Evolutionary conservation across 192 early-diverging fungal genomes (phyloP).

Genomic region (Allomyces javanicus): DNA sequence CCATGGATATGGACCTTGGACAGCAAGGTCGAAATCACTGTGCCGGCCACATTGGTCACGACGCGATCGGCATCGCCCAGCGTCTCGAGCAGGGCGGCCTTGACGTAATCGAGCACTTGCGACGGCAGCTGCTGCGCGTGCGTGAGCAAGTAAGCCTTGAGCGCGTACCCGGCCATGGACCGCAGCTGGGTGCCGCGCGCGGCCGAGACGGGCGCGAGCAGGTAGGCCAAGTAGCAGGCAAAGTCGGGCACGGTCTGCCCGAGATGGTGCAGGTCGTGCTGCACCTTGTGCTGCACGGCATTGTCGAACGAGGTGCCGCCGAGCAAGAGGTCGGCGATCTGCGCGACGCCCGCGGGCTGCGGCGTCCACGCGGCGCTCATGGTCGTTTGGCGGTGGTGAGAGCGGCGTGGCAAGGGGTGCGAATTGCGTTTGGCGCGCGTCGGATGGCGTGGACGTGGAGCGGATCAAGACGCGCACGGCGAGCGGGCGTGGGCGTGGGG

Average conservation of each 20-base stretch:
- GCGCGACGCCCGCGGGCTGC: constrained; percentile 50
- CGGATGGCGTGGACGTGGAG: too few relatives aligned
- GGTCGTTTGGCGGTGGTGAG: too few relatives aligned
- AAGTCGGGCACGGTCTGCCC: constrained; percentile 58
- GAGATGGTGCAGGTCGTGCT: constrained; percentile 52
- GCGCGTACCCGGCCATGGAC: constrained; percentile 62
- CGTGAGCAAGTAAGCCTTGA: constrained; percentile 55
- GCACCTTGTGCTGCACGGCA: constrained; percentile 25
- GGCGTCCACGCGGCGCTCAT: constrained; percentile 38
- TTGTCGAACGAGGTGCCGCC: constrained; percentile 53
- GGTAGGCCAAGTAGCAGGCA: constrained; percentile 73
- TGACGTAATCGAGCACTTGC: constrained; percentile 46
- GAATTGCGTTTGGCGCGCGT: too few relatives aligned
- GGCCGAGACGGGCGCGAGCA: constrained; percentile 54
- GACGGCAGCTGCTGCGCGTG: constrained; percentile 27
- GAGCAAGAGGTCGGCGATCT: constrained; percentile 54
- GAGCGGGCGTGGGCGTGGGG: too few relatives aligned
- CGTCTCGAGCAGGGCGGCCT: constrained; percentile 30
- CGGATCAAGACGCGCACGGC: too few relatives aligned
- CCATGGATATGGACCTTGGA: constrained; percentile 39
- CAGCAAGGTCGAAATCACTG: constrained; percentile 73
- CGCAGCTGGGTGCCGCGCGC: constrained; percentile 40
- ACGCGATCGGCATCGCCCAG: constrained; percentile 48
- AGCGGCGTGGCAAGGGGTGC: too few relatives aligned
- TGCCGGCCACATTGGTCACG: constrained; percentile 65